Base-by-base conservation (phyloP, 2,329 filamentous ascomycete genomes). In the Alternaria sp. region DNA sequence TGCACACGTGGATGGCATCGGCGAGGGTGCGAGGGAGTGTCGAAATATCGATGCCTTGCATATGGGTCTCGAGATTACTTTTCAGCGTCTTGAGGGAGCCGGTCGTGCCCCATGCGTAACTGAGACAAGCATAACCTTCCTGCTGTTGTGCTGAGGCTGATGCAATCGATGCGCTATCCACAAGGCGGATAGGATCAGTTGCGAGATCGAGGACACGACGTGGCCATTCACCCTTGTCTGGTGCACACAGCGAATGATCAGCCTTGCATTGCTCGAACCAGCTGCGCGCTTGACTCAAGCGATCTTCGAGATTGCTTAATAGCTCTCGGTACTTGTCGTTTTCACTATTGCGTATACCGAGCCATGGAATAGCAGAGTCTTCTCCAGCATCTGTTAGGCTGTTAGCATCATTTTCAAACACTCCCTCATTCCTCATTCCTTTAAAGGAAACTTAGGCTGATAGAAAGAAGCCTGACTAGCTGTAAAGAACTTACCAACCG, bases 121-220 rank as follows among this genome's bases (percentile, higher is more conserved):
- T 57, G 19, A 57, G 54, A 47, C 54, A 57, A 19, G 54, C 54
- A 6, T 57, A 49, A n/a, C 44, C 54, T 47, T 47, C 44, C 28
- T 40, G 44, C 6, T 2, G 54, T n/a, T 36, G 44, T 26, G 17
- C 1, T 11, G 19, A 21, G 5, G 6, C 21, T 32, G 54, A 25
- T 13, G 8, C 12, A 15, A 57, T 47, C 13, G 43, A 47, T 30
- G 40, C 43, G 19, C 43, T 40, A 13, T 36, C 15, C 13, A 57
- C 44, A 21, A 57, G 44, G n/a, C 26, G 54, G 8, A 57, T 17
- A 25, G 53, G n/a, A 19, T 57, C 7, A 47, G 11, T n/a, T 3
- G 43, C 13, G 21, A 57, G 28, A 28, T 57, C 43, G 15, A 57
- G 44, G 5, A 57, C 17, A 11, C 54, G 43, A 15, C 43, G 54